Evolutionary conservation across 2,329 filamentous ascomycete genomes (phyloP).

Genomic region (Herpotrichia juniperi): DNA sequence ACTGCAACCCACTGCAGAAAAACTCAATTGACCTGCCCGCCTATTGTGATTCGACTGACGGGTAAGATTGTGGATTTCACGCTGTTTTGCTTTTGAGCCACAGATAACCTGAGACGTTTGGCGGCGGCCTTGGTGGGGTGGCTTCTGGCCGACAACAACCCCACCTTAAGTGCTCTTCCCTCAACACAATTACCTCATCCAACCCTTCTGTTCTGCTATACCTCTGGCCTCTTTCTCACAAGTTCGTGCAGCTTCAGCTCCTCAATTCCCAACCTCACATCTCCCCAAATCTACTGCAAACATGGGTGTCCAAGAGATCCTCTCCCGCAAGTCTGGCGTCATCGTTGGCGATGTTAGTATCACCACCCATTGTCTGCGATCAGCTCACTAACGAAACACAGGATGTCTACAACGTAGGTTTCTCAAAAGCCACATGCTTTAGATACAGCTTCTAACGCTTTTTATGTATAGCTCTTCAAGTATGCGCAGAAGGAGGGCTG

Average conservation of each 20-base stretch:
- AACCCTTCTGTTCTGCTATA: not conserved
- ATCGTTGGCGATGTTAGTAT: conserved; percentile 72
- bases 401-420: not conserved
- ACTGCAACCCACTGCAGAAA: conserved; percentile 17
- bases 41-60: conserved; percentile 8
- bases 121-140: conserved; percentile 15
- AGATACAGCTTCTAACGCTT: conserved; percentile 3
- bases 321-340: conserved; percentile 66
- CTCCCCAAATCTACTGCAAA: conserved; percentile 10
- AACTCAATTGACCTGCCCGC: conserved; percentile 17
- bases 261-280: conserved; percentile 6
- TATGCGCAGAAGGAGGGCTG: conserved; percentile 80
- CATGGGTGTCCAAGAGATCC: conserved; percentile 56
- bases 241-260: conserved; percentile 6
- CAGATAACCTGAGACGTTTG: conserved; percentile 5
- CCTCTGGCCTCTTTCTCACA: not conserved
- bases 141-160: conserved; percentile 9
- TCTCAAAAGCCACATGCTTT: not conserved
- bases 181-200: conserved; percentile 9
- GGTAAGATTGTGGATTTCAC: conserved; percentile 19
- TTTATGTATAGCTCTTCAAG: conserved; percentile 70
- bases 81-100: conserved; percentile 18
- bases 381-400: not conserved
- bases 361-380: not conserved
- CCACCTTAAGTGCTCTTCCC: conserved; percentile 10